Evolutionary conservation across 345 rosid genomes (phyloP), one percentile per base, ranked within the genome.

Genomic region (Leavenworthia alabamica): DNA sequence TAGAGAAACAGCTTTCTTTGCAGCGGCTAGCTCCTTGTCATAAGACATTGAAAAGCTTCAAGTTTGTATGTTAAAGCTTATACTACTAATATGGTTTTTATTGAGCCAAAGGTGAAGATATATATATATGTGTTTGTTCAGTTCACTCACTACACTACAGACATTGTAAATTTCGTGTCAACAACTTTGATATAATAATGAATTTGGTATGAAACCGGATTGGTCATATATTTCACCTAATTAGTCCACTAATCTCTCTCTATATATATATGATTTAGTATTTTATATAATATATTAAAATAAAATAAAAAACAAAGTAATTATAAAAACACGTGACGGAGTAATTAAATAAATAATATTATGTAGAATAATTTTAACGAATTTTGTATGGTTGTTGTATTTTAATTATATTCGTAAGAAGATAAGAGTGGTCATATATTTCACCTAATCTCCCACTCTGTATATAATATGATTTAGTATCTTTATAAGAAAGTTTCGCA

Each of bases 1-100:
- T 27, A 92, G 74, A 47, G 83, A 74, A 23, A 80, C 90, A 3
- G 93, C 98, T 62, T 80, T 89, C 82, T 81, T 89, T 57, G 75
- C 75, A 49, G 71, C 75, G 37, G 41, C 48, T 48, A 64, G 13
- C 65, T 71, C 75, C 3, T 64, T 71, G 19, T 42, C 75, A 6
- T 48, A 57, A 33, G 66, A 41, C 71, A 71, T 70, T 26, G 13
- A 3, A 50, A 61, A 15, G 5, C 43, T 44, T 19, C 14, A 45
- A 43, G 37, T 1, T 42, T 11, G 2, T 32, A 47, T 24, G 29
- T 24, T 1, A 13, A 26, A 16, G 11, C 16, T 52, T 32, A 31
- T 36, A 5, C 24, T 14, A 48, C n/a, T 22, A 23, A 15, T 24
- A n/a, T 60, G 32, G 22, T n/a, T n/a, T 32, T 8, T 20, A 26